Evolutionary conservation across 148 eudicot species (phyloP).

Genomic region (Chenopodium quinoa): DNA sequence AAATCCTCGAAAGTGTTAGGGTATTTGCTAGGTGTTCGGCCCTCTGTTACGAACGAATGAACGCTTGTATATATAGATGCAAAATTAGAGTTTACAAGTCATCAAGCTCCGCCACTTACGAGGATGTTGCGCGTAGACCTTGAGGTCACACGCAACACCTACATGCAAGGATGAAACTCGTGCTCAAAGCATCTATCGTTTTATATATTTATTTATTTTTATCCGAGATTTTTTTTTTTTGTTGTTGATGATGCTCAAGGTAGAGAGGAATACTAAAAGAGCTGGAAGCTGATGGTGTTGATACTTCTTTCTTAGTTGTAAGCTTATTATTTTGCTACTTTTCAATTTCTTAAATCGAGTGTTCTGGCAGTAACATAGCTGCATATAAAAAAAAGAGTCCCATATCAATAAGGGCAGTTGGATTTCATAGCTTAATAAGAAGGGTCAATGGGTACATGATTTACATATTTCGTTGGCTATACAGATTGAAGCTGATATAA

Average conservation of each 20-base stretch:
- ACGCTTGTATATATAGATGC: too few relatives aligned
- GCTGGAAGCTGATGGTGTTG: conserved; percentile 80
- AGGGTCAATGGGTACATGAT: neutral
- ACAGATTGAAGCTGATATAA: neutral
- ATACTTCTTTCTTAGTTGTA: conserved; percentile 86
- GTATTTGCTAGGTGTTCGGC: too few relatives aligned
- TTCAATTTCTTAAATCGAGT: neutral
- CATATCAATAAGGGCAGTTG: neutral
- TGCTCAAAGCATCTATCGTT: too few relatives aligned
- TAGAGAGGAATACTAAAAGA: conserved; percentile 67
- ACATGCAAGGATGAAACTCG: too few relatives aligned
- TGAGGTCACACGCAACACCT: too few relatives aligned
- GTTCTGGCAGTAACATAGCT: neutral
- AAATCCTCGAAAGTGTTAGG: too few relatives aligned
- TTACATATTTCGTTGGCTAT: neutral
- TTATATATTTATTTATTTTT: too few relatives aligned
- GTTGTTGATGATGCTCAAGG: conserved; percentile 95
- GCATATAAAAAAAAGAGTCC: neutral
- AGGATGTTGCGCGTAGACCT: too few relatives aligned
- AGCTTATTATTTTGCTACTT: conserved; percentile 10
- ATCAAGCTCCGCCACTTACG: too few relatives aligned
- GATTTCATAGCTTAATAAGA: neutral
- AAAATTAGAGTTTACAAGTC: too few relatives aligned
- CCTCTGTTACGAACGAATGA: too few relatives aligned
- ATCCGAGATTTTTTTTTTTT: too few relatives aligned